Conservation (phyloP, 75 land plant genomes). For the Chamaecyparis obtusa region DNA sequence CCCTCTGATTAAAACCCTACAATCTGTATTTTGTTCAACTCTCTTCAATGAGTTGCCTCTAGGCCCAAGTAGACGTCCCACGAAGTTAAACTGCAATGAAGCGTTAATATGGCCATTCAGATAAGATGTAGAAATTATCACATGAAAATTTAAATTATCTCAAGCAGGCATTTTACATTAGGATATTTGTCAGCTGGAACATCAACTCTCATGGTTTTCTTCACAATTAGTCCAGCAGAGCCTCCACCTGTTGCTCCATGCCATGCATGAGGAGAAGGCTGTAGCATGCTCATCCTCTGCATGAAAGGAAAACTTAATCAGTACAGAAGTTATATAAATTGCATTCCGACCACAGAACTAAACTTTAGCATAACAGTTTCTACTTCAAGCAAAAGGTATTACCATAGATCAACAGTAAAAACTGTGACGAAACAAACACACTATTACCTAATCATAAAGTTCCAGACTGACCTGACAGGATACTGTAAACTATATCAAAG, state of each 20-base stretch:
- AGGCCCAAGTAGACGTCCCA: constrained; percentile 95
- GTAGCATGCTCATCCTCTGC: constrained; percentile 48
- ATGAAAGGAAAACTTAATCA: constrained; percentile 6
- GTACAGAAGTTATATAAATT: neutral
- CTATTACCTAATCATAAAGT: neutral
- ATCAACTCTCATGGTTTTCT: constrained; percentile 84
- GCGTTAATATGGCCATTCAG: neutral
- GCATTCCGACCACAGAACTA: neutral
- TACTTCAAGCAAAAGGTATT: neutral
- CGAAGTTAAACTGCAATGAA: constrained; percentile 85
- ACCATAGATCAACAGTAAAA: neutral
- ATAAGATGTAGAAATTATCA: neutral
- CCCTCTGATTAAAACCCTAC: constrained; percentile 91
- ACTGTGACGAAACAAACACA: neutral
- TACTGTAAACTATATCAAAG: neutral
- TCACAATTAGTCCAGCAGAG: constrained; percentile 76
- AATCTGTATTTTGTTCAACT: constrained; percentile 85
- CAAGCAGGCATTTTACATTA: constrained; percentile 34
- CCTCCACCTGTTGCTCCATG: constrained; percentile 52
- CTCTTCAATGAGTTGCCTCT: constrained; percentile 96
- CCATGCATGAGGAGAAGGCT: constrained; percentile 55
- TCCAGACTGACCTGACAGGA: neutral
- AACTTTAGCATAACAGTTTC: neutral
- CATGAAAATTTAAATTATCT: neutral
- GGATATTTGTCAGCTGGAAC: constrained; percentile 90